phyloP scores from a whole-genome alignment of 306 rosid species.

The Casuarina glauca region DNA sequence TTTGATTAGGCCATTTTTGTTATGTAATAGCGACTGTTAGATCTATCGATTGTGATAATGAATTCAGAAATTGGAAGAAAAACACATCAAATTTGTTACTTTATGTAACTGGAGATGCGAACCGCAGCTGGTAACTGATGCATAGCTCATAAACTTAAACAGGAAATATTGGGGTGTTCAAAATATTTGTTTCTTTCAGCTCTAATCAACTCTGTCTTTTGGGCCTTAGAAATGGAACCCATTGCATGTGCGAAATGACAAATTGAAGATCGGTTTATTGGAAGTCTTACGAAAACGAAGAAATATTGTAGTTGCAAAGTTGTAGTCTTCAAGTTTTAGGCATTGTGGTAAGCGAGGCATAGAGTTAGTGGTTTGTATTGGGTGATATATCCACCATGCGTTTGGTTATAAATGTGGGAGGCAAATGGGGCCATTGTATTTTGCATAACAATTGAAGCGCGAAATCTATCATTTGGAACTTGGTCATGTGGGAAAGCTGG shows the following conservation, averaged over 20 bases:
- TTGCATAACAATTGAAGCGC: background rate
- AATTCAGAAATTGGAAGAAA: background rate
- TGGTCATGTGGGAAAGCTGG: background rate
- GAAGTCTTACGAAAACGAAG: background rate
- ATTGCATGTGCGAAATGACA: slow-evolving; percentile 1
- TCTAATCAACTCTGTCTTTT: slow-evolving; percentile 8
- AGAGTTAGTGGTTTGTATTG: background rate
- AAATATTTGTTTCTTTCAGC: background rate
- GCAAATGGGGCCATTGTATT: background rate
- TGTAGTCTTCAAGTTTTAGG: background rate
- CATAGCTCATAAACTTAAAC: background rate
- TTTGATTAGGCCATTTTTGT: background rate
- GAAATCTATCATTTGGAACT: background rate
- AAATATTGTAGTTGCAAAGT: background rate
- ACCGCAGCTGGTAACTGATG: background rate
- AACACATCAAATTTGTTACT: background rate
- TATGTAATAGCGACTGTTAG: background rate
- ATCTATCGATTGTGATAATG: background rate
- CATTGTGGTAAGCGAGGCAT: background rate
- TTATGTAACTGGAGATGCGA: background rate
- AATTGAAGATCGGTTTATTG: background rate
- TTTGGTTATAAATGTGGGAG: background rate
- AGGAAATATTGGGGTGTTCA: background rate
- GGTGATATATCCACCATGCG: background rate
- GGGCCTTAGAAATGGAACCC: slow-evolving; percentile 12